Evolutionary conservation across 2,329 filamentous ascomycete species (phyloP).

Genomic region (Cercospora citrullina): DNA sequence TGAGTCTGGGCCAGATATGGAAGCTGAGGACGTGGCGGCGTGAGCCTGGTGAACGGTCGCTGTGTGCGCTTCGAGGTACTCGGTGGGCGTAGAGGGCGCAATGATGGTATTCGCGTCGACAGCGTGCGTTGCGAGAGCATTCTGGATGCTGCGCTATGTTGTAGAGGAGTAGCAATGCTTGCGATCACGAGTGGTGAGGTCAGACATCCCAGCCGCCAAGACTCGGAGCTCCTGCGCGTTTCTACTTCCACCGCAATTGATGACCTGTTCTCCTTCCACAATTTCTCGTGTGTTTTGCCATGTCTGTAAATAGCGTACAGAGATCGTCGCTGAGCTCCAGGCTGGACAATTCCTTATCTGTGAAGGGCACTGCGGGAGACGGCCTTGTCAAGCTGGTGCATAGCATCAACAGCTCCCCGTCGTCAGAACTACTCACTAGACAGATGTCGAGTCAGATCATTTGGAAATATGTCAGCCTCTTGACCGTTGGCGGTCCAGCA

Average conservation of each 20-base stretch:
- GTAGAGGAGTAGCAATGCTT: not conserved
- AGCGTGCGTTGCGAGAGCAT: conserved; percentile 27
- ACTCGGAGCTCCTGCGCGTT: not conserved
- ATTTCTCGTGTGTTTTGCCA: not conserved
- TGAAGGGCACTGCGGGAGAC: not conserved
- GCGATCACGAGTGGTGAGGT: not conserved
- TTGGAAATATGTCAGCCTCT: too few relatives aligned
- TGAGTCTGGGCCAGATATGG: conserved; percentile 62
- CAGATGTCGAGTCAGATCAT: not conserved
- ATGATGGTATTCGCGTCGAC: conserved; percentile 26
- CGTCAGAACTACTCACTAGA: not conserved
- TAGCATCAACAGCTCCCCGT: not conserved
- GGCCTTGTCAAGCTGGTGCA: not conserved
- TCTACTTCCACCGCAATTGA: not conserved
- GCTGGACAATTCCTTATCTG: not conserved
- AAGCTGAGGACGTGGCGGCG: conserved; percentile 60
- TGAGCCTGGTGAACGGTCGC: conserved; percentile 61
- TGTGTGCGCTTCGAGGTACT: conserved; percentile 19
- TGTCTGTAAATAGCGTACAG: not conserved
- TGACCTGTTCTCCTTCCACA: not conserved
- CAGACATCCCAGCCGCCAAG: not conserved
- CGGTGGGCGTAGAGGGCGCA: conserved; percentile 34
- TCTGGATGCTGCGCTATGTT: not conserved
- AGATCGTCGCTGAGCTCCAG: not conserved
- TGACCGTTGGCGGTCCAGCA: not conserved